Percentiles rank a stretch among this genome's conserved stretches.
phyloP scores from a whole-genome alignment of 345 rosid genomes.

The Eucalyptus erythrocorys region DNA sequence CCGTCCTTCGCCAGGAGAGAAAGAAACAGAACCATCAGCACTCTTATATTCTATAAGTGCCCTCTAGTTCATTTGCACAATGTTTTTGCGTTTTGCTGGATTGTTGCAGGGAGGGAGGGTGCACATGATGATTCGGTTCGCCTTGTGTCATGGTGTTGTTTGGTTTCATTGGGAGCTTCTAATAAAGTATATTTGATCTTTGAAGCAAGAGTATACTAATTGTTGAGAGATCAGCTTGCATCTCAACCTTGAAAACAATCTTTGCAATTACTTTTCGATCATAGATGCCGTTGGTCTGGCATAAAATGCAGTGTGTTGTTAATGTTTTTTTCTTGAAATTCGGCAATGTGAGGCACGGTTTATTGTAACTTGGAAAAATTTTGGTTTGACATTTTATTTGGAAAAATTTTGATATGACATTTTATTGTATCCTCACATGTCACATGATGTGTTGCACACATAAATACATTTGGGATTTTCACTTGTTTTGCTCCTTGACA shows the following conservation, averaged over 20 bases:
- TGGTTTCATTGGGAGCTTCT: background rate
- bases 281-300: background rate
- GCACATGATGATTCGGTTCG: background rate
- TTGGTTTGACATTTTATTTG: background rate
- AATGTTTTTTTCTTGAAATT: background rate
- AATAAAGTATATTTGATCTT: background rate
- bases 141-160: background rate
- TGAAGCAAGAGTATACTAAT: background rate
- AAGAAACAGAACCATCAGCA: background rate
- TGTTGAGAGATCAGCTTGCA: background rate
- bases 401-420: background rate
- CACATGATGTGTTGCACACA: background rate
- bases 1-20: background rate
- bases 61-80: background rate
- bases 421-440: background rate
- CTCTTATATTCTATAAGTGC: background rate
- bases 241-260: background rate
- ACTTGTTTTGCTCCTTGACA: background rate
- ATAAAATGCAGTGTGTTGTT: background rate
- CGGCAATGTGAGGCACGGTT: background rate
- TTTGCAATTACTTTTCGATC: background rate
- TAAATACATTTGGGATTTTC: background rate
- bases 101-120: background rate
- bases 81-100: background rate
- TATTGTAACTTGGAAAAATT: background rate